Evolutionary conservation across 129 eudicot genomes (phyloP).

Genomic region (Arctium minus): DNA sequence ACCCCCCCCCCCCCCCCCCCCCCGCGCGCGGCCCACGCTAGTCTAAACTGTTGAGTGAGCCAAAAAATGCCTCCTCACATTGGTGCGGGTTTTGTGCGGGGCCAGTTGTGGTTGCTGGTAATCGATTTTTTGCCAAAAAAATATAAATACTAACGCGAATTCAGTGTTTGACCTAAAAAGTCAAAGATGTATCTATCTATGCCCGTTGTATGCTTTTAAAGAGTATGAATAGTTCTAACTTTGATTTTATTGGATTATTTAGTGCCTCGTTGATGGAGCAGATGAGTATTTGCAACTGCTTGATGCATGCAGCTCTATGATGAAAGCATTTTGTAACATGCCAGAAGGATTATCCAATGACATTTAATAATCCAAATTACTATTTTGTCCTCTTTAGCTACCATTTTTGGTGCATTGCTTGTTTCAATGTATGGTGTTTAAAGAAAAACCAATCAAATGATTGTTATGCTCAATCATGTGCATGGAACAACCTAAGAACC

Average conservation of each 20-base stretch:
- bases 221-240: background rate
- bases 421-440: background rate
- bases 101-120: no score
- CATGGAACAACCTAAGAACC: background rate
- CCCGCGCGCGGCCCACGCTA: no score
- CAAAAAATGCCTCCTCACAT: no score
- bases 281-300: constrained; percentile 94
- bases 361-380: constrained; percentile 12
- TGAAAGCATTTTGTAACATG: constrained; percentile 77
- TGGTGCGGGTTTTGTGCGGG: no score
- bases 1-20: no score
- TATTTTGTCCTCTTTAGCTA: background rate
- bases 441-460: background rate
- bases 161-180: background rate
- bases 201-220: background rate
- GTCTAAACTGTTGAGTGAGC: no score
- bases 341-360: constrained; percentile 48
- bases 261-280: constrained; percentile 94
- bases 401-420: background rate
- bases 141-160: background rate
- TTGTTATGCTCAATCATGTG: background rate
- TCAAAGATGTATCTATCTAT: background rate
- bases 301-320: constrained; percentile 71
- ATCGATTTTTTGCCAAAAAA: no score
- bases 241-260: constrained; percentile 32